A percentile compares a stretch with the other conserved stretches of the same genome.
Evolutionary conservation across 129 eudicot genomes (phyloP).

Genomic region (Smallanthus sonchifolius): DNA sequence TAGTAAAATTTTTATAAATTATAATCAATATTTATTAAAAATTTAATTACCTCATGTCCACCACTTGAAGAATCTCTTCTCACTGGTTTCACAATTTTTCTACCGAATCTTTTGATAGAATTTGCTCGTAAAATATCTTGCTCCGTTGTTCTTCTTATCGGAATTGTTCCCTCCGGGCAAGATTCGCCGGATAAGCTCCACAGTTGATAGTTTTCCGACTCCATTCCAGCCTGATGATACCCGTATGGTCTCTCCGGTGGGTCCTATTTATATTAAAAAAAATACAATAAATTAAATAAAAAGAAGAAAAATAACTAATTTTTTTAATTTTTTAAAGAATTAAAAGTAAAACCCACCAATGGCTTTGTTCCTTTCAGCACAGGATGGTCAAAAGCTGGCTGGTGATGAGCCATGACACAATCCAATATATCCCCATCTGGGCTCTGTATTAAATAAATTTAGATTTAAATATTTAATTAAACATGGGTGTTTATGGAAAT

Average conservation of each 20-base stretch:
- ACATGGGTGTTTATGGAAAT: neutral
- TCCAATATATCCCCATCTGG: slow-evolving; percentile 93
- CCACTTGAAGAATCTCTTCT: slow-evolving; percentile 60
- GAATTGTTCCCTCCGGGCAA: slow-evolving; percentile 85
- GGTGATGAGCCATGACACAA: slow-evolving; percentile 73
- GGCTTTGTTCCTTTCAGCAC: slow-evolving; percentile 76
- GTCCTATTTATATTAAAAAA: slow-evolving; percentile 37
- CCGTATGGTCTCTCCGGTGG: slow-evolving; percentile 81
- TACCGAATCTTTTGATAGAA: slow-evolving; percentile 62
- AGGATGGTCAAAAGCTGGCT: slow-evolving; percentile 98
- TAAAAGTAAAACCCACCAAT: slow-evolving; percentile 40
- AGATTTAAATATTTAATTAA: neutral
- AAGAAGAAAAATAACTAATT: neutral
- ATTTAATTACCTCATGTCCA: slow-evolving; percentile 74
- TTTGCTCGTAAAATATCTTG: slow-evolving; percentile 67
- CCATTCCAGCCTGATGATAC: slow-evolving; percentile 27
- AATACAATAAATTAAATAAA: neutral
- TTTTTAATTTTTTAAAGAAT: neutral
- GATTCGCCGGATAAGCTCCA: slow-evolving; percentile 71
- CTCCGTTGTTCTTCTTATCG: slow-evolving; percentile 79
- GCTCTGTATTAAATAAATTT: slow-evolving; percentile 43
- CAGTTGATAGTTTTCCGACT: slow-evolving; percentile 49
- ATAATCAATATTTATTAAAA: too few relatives aligned
- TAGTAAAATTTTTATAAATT: too few relatives aligned
- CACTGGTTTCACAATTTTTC: slow-evolving; percentile 46